Conservation (phyloP, 345 rosid species). For the Nasturtium officinale region DNA sequence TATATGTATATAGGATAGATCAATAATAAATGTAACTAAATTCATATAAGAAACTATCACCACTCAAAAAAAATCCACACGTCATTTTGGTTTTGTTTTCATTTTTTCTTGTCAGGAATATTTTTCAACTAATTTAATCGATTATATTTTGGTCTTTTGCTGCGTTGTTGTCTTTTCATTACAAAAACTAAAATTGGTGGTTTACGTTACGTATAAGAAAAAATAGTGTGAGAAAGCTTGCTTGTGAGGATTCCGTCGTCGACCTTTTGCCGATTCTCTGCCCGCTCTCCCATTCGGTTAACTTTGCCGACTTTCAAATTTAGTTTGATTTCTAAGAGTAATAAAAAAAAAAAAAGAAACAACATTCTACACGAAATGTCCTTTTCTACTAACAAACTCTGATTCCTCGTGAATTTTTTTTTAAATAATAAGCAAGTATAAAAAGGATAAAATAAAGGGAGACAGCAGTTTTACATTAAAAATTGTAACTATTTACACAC, state of each 20-base stretch:
- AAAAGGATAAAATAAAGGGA: not conserved
- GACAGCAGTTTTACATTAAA: slow-evolving; percentile 7
- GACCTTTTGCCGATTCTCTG: not conserved
- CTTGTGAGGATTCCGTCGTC: not conserved
- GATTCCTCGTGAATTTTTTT: not conserved
- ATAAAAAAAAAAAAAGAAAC: not conserved
- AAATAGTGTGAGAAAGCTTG: not conserved
- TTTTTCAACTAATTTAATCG: not conserved
- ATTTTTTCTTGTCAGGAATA: not conserved
- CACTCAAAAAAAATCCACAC: not conserved
- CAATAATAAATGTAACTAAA: not conserved
- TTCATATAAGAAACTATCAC: not conserved
- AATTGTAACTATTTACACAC: slow-evolving; percentile 37
- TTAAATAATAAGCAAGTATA: not conserved
- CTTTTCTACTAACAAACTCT: not conserved
- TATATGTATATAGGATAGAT: not conserved
- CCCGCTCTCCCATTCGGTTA: not conserved
- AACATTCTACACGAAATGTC: not conserved
- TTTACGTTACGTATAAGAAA: not conserved
- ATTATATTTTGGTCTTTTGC: not conserved
- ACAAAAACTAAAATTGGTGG: not conserved
- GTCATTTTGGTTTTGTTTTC: not conserved
- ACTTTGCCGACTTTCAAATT: not conserved
- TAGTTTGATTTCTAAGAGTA: slow-evolving; percentile 1
- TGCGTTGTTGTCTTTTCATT: not conserved